Evolutionary conservation across 495 filamentous ascomycete genomes (phyloP), one percentile per base, ranked within the genome.

Genomic region (Talaromyces thailandensis): DNA sequence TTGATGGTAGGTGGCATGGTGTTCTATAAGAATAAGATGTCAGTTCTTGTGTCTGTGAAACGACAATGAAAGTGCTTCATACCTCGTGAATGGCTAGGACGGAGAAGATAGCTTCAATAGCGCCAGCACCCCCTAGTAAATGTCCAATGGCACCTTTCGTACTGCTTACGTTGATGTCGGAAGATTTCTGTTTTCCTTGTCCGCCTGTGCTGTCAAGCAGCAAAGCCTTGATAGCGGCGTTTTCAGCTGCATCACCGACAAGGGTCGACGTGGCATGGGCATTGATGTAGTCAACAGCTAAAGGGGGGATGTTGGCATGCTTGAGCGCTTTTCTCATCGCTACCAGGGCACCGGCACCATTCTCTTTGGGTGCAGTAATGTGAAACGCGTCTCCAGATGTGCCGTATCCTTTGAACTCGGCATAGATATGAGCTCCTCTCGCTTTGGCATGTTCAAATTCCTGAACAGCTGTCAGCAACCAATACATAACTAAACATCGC

Each of bases 81-180:
- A 92, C 90, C 74, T 93, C 79, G 28, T 82, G 73, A 55, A 97
- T 84, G 23, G 91, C 87, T 63, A 95, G 74, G 25, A 95, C 79
- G 2, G 89, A 84, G 71, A 96, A 94, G 0, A 96, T 69, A 8
- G 93, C 90, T 70, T 98, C 94, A 18, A 96, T 82, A 0, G 92
- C 88, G 8, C 94, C 94, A 6, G 94, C 87, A 25, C 91, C 94
- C 9, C 94, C 94, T 5, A 98, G 83, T 8, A 98, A 76, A 79
- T 98, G 94, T 0, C 94, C 94, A 59, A 95, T 79, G 8, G 94
- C 91, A 12, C 94, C 93, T 75, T 98, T 98, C 2, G 91, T 96
- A 70, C 93, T 93, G 67, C 91, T 96, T 31, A 97, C 81, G 61
- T 93, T 89, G 29, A 98, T 81, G 6, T 93, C 76, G 12, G 73